phyloP scores from a whole-genome alignment of 108 stramenopile species.

The Hondaea fermentalgiana region DNA sequence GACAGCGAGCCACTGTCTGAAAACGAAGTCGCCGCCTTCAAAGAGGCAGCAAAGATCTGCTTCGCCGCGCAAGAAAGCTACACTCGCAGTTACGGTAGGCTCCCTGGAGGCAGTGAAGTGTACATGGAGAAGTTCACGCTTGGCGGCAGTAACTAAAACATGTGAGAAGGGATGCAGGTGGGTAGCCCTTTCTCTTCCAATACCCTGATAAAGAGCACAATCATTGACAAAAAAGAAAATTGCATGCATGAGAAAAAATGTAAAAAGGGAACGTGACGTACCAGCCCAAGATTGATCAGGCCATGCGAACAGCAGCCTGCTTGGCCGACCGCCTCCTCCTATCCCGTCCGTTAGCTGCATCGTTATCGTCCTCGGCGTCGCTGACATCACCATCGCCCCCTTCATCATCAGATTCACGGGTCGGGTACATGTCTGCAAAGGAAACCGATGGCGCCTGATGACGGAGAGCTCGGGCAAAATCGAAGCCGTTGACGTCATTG shows the following conservation, averaged over 20 bases:
- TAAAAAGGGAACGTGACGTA: no score
- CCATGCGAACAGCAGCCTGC: background rate
- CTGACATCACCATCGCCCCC: background rate
- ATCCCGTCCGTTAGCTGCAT: background rate
- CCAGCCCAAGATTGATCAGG: background rate
- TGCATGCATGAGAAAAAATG: no score
- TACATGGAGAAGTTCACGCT: background rate
- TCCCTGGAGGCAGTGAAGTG: background rate
- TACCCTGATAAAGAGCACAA: no score
- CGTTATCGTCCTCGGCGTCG: background rate
- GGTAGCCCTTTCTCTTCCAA: no score
- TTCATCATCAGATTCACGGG: background rate
- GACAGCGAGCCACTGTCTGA: background rate
- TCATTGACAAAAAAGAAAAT: no score
- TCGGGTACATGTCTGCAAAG: background rate
- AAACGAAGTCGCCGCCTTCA: background rate
- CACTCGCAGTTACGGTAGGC: background rate
- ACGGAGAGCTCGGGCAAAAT: background rate
- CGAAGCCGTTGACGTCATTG: background rate
- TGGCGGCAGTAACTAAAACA: no score
- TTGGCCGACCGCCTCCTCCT: no score
- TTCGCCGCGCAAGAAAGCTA: background rate
- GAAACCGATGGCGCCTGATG: background rate
- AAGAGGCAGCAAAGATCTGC: background rate
- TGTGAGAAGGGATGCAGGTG: no score